Conservation (phyloP, 2,329 filamentous ascomycete genomes). For the Monilinia polystroma region DNA sequence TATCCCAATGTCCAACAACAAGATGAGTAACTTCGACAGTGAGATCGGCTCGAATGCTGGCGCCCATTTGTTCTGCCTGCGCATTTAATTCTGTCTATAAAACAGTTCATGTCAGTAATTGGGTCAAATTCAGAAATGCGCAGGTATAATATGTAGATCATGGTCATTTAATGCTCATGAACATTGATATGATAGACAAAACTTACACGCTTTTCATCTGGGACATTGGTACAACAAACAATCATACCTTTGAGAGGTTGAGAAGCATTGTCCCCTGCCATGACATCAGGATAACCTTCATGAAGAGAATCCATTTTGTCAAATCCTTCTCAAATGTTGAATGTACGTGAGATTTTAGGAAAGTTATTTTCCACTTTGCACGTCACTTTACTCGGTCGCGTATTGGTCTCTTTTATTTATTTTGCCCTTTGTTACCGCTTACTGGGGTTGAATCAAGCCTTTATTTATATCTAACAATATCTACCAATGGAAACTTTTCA, state of each 20-base stretch:
- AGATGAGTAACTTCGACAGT: conserved; percentile 96
- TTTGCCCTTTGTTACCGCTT: conserved; percentile 16
- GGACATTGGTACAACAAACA: conserved; percentile 84
- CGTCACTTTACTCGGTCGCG: conserved; percentile 10
- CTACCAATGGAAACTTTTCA: neutral
- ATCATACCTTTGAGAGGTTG: conserved; percentile 65
- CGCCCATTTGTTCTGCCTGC: conserved; percentile 78
- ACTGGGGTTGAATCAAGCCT: neutral
- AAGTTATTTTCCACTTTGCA: conserved; percentile 19
- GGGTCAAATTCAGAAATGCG: neutral
- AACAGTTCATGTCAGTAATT: conserved; percentile 12
- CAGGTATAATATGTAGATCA: neutral
- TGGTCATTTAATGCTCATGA: neutral
- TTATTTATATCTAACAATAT: neutral
- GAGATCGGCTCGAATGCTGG: conserved; percentile 82
- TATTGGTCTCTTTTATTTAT: conserved; percentile 11
- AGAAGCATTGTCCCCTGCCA: conserved; percentile 27
- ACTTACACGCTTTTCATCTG: conserved; percentile 73
- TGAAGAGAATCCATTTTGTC: conserved; percentile 4
- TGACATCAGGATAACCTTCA: neutral
- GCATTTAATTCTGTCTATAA: conserved; percentile 55
- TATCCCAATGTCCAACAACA: conserved; percentile 84
- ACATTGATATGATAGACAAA: conserved; percentile 18
- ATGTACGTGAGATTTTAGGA: conserved; percentile 9
- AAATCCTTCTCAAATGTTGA: conserved; percentile 3